Evolutionary conservation across 495 filamentous ascomycete genomes (phyloP), one percentile per base, ranked within the genome.

Genomic region (Aspergillus olivimuriae): DNA sequence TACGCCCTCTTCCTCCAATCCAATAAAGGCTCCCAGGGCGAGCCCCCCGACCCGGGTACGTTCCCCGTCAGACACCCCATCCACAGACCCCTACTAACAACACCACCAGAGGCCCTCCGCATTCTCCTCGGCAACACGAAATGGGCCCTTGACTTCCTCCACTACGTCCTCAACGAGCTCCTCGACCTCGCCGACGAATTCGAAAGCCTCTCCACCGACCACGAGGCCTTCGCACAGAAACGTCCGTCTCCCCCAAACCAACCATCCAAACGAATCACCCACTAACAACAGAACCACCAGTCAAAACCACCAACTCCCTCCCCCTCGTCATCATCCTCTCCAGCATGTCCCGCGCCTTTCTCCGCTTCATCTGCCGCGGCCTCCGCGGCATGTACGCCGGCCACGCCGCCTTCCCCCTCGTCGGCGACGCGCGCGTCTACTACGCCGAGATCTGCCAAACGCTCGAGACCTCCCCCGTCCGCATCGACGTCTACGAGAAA

Each of bases 131-230:
- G 66, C 17, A 73, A 71, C 36, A 65, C 66, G 15, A 74, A 62
- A 55, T 94, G 86, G 86, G 74, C 74, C 2, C 65, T 84, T 28
- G 77, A 85, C 40, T 73, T 91, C 38, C 75, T 83, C 32, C 72
- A 77, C 16, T 90, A 77, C 68, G 61, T 90, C 15, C 65, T 82
- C 5, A 83, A 84, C 59, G 81, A 80, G 21, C 48, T 88, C 11
- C 80, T 87, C 44, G 61, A 75, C 19, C 68, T 87, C 7, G 67
- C 75, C 18, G 71, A 80, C 42, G 75, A 80, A 15, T 65, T 78
- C 26, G 65, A 71, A 49, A 50, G 48, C 41, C 46, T 68, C n/a
- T 50, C 63, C 18, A 47, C 57, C 19, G 65, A 71, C 43, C 54
- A 62, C 42, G 68, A 70, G 49, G 57, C 60, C 16, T 65, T 74